Evolutionary conservation across 2,329 filamentous ascomycete genomes (phyloP).

Genomic region (Talaromyces atroroseus): DNA sequence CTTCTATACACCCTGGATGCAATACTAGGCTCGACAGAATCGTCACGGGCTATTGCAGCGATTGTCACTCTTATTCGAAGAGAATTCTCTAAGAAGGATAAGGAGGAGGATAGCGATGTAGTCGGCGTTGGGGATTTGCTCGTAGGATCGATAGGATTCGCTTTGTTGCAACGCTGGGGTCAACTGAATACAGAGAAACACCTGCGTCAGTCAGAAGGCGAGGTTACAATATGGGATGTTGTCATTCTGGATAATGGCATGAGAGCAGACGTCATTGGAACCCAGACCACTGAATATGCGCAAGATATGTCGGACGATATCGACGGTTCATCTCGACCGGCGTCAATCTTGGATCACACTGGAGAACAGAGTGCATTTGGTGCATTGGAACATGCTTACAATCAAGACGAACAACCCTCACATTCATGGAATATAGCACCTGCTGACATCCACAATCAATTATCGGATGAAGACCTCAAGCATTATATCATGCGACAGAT

Average conservation of each 20-base stretch:
- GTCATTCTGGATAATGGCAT: conserved; percentile 44
- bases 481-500: conserved; percentile 45
- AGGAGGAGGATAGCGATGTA: conserved; percentile 27
- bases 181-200: conserved; percentile 39
- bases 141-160: conserved; percentile 41
- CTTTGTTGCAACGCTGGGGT: conserved; percentile 44
- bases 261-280: conserved; percentile 44
- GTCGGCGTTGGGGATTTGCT: conserved; percentile 41
- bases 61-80: conserved; percentile 43
- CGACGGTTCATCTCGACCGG: conserved; percentile 47
- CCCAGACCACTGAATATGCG: conserved; percentile 29
- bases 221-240: conserved; percentile 44
- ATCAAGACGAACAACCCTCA: conserved; percentile 20
- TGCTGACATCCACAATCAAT: conserved; percentile 31
- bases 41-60: conserved; percentile 44
- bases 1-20: conserved; percentile 43
- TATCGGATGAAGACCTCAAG: conserved; percentile 42
- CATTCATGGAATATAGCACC: conserved; percentile 27
- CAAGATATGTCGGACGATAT: conserved; percentile 40
- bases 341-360: conserved; percentile 45
- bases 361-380: conserved; percentile 34
- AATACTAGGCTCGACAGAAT: conserved; percentile 45
- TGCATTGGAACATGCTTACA: conserved; percentile 32
- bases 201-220: conserved; percentile 36
- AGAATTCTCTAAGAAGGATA: conserved; percentile 37